Conservation (phyloP, 2,329 filamentous ascomycete genomes). For the Phaeoacremonium minimum region DNA sequence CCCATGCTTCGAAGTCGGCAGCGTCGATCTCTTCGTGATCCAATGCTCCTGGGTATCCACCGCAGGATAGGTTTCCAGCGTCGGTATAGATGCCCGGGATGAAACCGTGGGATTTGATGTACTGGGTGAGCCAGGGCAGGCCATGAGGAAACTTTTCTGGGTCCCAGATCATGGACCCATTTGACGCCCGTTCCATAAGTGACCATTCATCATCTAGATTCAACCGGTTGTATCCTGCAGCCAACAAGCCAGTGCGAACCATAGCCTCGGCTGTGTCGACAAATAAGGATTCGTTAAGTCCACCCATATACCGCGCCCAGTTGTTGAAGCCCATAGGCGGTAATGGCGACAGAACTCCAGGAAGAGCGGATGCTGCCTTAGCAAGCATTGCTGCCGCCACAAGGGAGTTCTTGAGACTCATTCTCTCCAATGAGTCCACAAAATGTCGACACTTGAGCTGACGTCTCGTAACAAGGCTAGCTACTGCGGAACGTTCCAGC, state of each 20-base stretch:
- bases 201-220: conserved; percentile 44
- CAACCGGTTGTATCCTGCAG: conserved; percentile 24
- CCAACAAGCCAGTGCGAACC: conserved; percentile 31
- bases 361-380: conserved; percentile 6
- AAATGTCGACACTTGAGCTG: no score
- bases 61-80: conserved; percentile 36
- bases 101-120: conserved; percentile 31
- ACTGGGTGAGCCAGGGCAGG: conserved; percentile 32
- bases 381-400: conserved; percentile 2
- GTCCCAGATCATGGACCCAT: conserved; percentile 35
- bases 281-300: conserved; percentile 43
- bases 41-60: conserved; percentile 34
- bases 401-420: no score
- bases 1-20: conserved; percentile 29
- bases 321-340: conserved; percentile 50
- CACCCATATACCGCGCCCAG: conserved; percentile 43
- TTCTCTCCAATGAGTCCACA: no score
- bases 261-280: conserved; percentile 40
- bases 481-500: no score
- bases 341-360: conserved; percentile 17
- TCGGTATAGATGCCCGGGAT: conserved; percentile 42
- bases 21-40: conserved; percentile 35
- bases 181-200: conserved; percentile 22
- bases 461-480: no score
- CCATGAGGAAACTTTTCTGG: conserved; percentile 34